Base-by-base conservation (phyloP, 148 eudicot species). In the Rhododendron simsii region DNA sequence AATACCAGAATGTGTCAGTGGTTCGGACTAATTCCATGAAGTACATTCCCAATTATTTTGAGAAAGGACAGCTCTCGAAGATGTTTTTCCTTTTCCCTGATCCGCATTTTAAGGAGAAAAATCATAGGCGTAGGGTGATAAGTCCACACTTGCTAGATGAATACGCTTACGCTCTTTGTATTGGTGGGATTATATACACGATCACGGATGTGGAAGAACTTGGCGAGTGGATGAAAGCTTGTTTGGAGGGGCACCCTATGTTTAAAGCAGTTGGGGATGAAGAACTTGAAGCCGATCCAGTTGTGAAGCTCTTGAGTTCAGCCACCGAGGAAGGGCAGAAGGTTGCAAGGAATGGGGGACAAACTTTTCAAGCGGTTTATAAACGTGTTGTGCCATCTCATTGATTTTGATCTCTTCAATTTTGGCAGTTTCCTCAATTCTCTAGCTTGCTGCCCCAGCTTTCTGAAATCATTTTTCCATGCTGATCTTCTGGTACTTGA, bases 11-110 rank as follows among this genome's bases (percentile, higher is more conserved):
- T 81, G 88, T 92, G 35, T 96, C 99, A 1, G 98, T 96, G 15
- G 98, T 93, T 12, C 28, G 98, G 82, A 95, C 98, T n/a, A 96
- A 96, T 88, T 95, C 99, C 45, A 96, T 96, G 99, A 95, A 96
- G 86, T 96, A 96, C 89, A 94, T 95, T 81, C 98, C 99, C 2
- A 96, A 96, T 86, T 95, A 93, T 87, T 96, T 96, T 37, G 93
- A 92, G 80, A 96, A 95, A 86, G 96, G 92, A 48, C 98, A 95
- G 83, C 91, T 96, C 3, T 91, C 89, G 9, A 96, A 96, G 91
- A 95, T 96, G 99, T 96, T 96, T 87, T 96, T 96, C 89, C 88
- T 96, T 87, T 96, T 96, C 80, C 99, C 99, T 1, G 98, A 96
- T 59, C 99, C 99, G 45, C 99, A 96, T 57, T 96, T 96, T 80